A percentile compares a stretch with the other conserved stretches of the same genome.
phyloP scores from a whole-genome alignment of 1,284 basidiomycete species.

The Trametes hirsuta region DNA sequence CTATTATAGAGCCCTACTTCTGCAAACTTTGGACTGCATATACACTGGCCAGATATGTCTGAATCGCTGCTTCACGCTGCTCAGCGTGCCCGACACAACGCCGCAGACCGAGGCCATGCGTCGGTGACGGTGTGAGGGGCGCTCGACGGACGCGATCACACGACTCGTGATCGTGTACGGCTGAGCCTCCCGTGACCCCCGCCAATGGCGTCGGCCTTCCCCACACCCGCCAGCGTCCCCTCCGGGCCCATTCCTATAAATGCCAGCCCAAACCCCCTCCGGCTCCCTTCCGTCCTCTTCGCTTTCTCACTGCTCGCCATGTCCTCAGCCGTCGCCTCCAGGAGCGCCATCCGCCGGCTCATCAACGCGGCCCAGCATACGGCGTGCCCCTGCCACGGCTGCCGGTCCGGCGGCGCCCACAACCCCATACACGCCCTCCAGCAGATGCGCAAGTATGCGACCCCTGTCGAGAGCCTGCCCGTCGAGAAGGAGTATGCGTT shows the following conservation, averaged over 20 bases:
- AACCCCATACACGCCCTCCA: slow-evolving; percentile 52
- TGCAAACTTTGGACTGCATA: background rate
- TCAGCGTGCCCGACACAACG: background rate
- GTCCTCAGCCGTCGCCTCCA: slow-evolving; percentile 51
- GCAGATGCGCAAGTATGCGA: slow-evolving; percentile 79
- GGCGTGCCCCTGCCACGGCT: slow-evolving; percentile 78
- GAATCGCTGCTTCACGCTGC: background rate
- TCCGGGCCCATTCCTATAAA: slow-evolving; percentile 22
- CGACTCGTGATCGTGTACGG: slow-evolving; percentile 21
- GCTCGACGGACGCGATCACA: slow-evolving; percentile 22
- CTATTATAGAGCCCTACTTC: no score
- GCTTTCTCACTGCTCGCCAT: slow-evolving; percentile 38
- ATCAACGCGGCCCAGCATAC: slow-evolving; percentile 74
- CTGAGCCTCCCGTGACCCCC: slow-evolving; percentile 26
- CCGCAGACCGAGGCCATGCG: background rate
- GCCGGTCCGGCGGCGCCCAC: slow-evolving; percentile 45
- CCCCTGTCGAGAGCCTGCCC: slow-evolving; percentile 66
- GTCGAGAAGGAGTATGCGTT: slow-evolving; percentile 94
- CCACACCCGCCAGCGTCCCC: slow-evolving; percentile 16
- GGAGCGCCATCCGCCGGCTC: slow-evolving; percentile 66
- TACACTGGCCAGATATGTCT: background rate
- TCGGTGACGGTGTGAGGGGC: background rate
- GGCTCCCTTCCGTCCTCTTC: background rate
- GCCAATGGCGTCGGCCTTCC: slow-evolving; percentile 23
- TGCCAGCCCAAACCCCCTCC: background rate